Conservation (phyloP, 108 stramenopile species). For the Hondaea fermentalgiana region DNA sequence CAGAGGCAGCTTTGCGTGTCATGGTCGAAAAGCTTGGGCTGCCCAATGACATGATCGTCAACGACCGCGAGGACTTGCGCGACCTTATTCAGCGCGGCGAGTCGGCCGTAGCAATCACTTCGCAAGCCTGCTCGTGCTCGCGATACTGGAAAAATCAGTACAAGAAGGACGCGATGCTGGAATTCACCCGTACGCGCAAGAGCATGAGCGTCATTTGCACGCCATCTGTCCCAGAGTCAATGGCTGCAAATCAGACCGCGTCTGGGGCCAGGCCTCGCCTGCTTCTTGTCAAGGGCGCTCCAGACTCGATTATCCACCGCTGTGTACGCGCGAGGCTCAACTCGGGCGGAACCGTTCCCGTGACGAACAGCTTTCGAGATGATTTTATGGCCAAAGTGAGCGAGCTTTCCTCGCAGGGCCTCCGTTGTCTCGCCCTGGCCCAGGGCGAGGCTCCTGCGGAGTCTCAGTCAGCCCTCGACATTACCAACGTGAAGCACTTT, state of each 20-base stretch:
- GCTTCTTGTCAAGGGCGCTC: conserved; percentile 89
- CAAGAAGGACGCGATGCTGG: conserved; percentile 76
- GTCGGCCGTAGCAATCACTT: not conserved
- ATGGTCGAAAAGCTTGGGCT: conserved; percentile 72
- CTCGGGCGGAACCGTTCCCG: not conserved
- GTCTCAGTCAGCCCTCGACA: not conserved
- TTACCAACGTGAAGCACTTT: not conserved
- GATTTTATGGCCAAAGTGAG: conserved; percentile 67
- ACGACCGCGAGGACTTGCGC: not conserved
- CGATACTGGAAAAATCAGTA: conserved; percentile 29
- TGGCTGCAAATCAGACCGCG: not conserved
- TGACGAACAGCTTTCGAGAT: conserved; percentile 41
- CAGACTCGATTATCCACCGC: conserved; percentile 77
- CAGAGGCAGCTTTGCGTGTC: conserved; percentile 86
- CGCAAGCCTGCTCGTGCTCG: not conserved
- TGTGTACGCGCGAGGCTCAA: conserved; percentile 71
- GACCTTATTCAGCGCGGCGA: conserved; percentile 17
- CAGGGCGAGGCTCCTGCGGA: not conserved
- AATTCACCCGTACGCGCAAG: conserved; percentile 60
- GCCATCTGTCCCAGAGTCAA: conserved; percentile 32
- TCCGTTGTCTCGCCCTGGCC: conserved; percentile 87
- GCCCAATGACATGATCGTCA: not conserved
- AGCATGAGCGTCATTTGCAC: conserved; percentile 39
- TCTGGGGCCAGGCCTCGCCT: conserved; percentile 43
- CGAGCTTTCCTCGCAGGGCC: conserved; percentile 68